Evolutionary conservation across 2,329 filamentous ascomycete genomes (phyloP), one percentile per base, ranked within the genome.

Genomic region (Plenodomus tracheiphilus): DNA sequence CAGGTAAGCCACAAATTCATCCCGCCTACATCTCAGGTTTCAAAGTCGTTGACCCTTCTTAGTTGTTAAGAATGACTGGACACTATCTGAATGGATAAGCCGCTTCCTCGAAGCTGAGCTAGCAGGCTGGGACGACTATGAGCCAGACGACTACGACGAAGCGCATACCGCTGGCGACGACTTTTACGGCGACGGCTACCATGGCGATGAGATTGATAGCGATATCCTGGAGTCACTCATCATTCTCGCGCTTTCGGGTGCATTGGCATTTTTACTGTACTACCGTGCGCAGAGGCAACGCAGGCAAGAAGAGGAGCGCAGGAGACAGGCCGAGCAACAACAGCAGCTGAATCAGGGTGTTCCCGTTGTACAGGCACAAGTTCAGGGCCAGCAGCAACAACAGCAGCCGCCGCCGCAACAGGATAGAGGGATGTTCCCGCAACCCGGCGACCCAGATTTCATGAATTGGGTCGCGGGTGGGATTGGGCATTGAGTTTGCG

Each of bases 151-250:
- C 53, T 77, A 75, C 66, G 74, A 75, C n/a, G 60, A 64, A 4
- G 53, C 34, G 19, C 53, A 61, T 20, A 62, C 63, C 25, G 64
- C 64, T 17, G 64, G 66, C 3, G 76, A 77, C 20, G 85, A 85
- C 51, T 84, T 85, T 49, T 85, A 87, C 43, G 85, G 53, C 16
- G 53, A 86, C 2, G 79, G 79, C 18, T 80, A 80, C 18, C 53
- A 54, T 10, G 56, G 48, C 28, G 77, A 83, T 5, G 79, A 84
- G 2, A 79, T 88, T 22, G 88, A 93, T 42, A 90, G 91, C 39
- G 89, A 90, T 11, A 76, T 96, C 15, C 59, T 97, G 10, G 94
- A 97, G 72, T 93, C 88, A 37, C 74, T 97, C 19, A 77, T 96
- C 38, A 95, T 99, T 53, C 78, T 97, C 13, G 86, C 83, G 1